Conservation (phyloP, 2,329 filamentous ascomycete genomes). For the Fusarium lyarnte region DNA sequence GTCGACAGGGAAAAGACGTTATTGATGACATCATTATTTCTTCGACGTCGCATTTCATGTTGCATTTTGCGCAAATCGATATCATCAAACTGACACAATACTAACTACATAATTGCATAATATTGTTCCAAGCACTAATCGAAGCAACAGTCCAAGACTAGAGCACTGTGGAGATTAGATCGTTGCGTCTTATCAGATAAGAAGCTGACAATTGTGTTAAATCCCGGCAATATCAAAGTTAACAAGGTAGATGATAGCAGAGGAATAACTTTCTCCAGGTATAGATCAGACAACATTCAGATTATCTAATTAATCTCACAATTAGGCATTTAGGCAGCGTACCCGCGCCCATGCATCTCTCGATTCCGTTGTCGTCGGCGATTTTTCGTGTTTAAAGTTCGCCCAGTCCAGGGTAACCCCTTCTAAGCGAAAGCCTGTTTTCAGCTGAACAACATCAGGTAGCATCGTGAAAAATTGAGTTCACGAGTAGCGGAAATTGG, state of each 20-base stretch:
- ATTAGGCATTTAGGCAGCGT: no score
- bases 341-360: no score
- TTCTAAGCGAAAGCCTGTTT: background rate
- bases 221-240: no score
- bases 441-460: background rate
- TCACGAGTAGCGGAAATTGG: constrained; percentile 3
- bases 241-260: no score
- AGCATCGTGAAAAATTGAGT: background rate
- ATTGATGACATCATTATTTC: constrained; percentile 16
- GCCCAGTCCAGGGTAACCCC: background rate
- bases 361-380: background rate
- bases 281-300: no score
- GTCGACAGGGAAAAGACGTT: background rate
- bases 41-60: background rate
- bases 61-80: background rate
- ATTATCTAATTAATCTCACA: no score
- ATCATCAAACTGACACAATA: background rate
- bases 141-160: no score
- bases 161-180: no score
- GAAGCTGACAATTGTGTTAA: no score
- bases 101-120: background rate
- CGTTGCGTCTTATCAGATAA: no score
- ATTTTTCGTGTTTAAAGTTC: background rate
- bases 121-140: no score
- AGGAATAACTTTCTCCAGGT: no score